Evolutionary conservation across 2,329 filamentous ascomycete genomes (phyloP).

Genomic region (Fusarium illudens): DNA sequence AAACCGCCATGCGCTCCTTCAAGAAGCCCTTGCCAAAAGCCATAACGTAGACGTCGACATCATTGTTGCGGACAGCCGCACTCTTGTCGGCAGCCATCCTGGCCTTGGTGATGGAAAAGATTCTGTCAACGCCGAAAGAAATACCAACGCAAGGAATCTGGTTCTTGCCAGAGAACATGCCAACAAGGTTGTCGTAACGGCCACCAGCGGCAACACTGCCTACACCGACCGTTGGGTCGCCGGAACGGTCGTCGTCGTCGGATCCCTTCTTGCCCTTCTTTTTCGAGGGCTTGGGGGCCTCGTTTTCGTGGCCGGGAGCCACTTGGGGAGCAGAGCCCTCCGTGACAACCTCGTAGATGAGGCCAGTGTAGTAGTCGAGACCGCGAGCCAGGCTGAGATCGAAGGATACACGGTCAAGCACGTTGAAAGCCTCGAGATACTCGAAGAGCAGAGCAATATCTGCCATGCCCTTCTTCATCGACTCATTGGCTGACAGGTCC

Average conservation of each 20-base stretch:
- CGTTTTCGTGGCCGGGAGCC: constrained; percentile 48
- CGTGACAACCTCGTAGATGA: constrained; percentile 91
- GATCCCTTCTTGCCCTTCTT: constrained; percentile 61
- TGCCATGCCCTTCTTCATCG: constrained; percentile 79
- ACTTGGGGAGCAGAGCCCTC: constrained; percentile 73
- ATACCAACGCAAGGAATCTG: constrained; percentile 74
- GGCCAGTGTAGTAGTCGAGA: constrained; percentile 90
- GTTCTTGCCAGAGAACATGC: constrained; percentile 88
- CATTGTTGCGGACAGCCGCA: constrained; percentile 64
- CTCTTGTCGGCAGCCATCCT: constrained; percentile 68
- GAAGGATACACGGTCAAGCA: constrained; percentile 80
- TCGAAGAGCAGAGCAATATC: constrained; percentile 84
- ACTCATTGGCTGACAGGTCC: constrained; percentile 73
- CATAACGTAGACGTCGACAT: constrained; percentile 94
- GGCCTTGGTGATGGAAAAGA: constrained; percentile 90
- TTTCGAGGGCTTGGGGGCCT: constrained; percentile 52
- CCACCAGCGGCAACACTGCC: constrained; percentile 90
- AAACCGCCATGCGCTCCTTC: constrained; percentile 84
- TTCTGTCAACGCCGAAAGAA: constrained; percentile 94
- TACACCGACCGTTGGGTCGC: constrained; percentile 83
- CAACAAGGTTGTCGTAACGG: constrained; percentile 90
- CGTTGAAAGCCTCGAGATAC: constrained; percentile 81
- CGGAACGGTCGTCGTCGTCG: constrained; percentile 72
- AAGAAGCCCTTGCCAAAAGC: constrained; percentile 89
- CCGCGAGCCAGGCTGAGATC: constrained; percentile 90